These are phyloP conservation scores for Auricularia sp. DNA, from an alignment of 768 basidiomycete genomes.

Conservation along the genomic window DNA sequence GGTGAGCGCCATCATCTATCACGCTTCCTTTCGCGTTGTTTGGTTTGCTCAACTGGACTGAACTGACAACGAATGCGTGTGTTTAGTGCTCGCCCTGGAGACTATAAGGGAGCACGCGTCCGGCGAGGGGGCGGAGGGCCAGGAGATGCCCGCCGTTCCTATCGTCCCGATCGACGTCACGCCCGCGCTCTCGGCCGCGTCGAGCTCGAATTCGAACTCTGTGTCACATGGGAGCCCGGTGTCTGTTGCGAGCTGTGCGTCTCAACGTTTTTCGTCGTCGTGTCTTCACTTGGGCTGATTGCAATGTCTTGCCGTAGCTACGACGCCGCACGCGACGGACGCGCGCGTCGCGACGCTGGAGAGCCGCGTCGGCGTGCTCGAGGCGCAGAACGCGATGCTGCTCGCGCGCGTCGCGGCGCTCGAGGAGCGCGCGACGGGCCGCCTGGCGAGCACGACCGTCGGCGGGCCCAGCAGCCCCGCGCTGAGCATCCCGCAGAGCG, in stretches of 20 bases:
- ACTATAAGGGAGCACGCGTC: not conserved
- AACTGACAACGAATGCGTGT: too few relatives aligned
- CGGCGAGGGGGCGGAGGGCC: not conserved
- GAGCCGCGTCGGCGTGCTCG: not conserved
- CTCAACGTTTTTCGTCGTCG: not conserved
- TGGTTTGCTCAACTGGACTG: too few relatives aligned
- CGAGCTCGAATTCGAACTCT: not conserved
- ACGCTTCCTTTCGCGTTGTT: too few relatives aligned
- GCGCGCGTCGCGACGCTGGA: not conserved
- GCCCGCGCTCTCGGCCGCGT: not conserved
- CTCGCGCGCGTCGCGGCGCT: not conserved
- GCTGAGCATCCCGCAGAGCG: not conserved
- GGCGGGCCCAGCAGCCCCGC: not conserved
- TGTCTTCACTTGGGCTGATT: not conserved
- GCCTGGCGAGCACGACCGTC: not conserved
- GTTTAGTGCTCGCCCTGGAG: too few relatives aligned
- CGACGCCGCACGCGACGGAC: not conserved
- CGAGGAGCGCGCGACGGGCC: not conserved
- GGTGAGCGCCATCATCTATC: too few relatives aligned
- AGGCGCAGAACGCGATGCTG: not conserved
- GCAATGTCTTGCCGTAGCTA: not conserved
- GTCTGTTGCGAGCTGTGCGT: not conserved
- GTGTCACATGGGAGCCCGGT: not conserved
- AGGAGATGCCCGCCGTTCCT: not conserved
- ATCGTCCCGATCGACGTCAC: constrained; percentile 2